Evolutionary conservation across 345 rosid genomes (phyloP).

Genomic region (Anastatica hierochuntica): DNA sequence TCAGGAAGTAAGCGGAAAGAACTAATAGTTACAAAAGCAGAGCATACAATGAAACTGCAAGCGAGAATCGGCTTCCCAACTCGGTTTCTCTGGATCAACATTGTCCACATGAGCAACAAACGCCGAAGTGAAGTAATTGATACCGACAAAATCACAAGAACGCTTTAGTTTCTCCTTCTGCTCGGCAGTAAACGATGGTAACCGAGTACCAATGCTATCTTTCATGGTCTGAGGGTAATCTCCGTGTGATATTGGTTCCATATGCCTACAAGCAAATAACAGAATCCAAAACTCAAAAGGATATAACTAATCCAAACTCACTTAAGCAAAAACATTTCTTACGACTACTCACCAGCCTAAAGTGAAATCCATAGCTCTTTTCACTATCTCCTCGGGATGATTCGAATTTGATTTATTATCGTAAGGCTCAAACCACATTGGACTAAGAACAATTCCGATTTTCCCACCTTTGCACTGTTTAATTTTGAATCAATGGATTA

Average conservation of each 20-base stretch:
- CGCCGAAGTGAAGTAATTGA: conserved; percentile 25
- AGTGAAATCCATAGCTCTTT: conserved; percentile 29
- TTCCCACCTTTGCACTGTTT: conserved; percentile 25
- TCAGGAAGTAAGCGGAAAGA: neutral
- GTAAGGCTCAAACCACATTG: conserved; percentile 28
- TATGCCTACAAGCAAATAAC: conserved; percentile 19
- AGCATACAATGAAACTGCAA: conserved; percentile 15
- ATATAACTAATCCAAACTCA: neutral
- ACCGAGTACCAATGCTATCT: conserved; percentile 15
- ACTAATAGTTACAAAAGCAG: neutral
- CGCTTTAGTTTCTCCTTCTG: conserved; percentile 23
- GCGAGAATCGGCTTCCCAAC: conserved; percentile 23
- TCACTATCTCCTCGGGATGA: conserved; percentile 20
- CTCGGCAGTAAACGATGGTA: conserved; percentile 20
- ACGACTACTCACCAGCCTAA: conserved; percentile 27
- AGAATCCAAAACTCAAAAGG: conserved; percentile 6
- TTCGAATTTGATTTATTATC: conserved; percentile 9
- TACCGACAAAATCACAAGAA: conserved; percentile 26
- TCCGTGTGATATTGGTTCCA: conserved; percentile 24
- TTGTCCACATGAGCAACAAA: conserved; percentile 17
- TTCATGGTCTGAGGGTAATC: conserved; percentile 28
- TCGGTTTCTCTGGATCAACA: conserved; percentile 19
- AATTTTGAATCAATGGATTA: neutral
- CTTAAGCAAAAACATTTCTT: neutral
- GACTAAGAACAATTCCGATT: conserved; percentile 24